A percentile compares a stretch with the other conserved stretches of the same genome.
These are phyloP conservation scores for Toxoplasma gondii DNA, from an alignment of 169 alveolate species.

Conservation along the genomic window DNA sequence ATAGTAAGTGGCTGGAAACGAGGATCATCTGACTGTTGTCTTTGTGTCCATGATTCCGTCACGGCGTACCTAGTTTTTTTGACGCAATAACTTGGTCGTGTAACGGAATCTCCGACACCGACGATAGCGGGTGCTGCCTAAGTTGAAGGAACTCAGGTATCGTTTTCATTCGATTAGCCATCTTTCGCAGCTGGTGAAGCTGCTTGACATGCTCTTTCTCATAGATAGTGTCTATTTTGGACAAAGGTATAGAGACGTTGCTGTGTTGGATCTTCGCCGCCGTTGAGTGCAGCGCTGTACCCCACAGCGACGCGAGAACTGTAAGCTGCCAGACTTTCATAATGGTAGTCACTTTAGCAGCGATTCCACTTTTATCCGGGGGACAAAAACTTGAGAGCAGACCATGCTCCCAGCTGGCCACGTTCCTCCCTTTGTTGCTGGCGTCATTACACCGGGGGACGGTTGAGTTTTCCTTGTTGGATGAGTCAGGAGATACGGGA, in stretches of 20 bases:
- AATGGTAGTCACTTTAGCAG: background rate
- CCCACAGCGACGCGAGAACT: background rate
- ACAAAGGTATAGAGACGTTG: constrained; percentile 32
- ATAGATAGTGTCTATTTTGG: constrained; percentile 21
- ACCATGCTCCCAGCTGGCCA: too few relatives aligned
- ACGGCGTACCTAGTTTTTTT: constrained; percentile 47
- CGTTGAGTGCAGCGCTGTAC: background rate
- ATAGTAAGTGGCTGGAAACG: constrained; percentile 63
- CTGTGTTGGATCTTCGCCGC: constrained; percentile 50
- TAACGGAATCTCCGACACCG: constrained; percentile 59
- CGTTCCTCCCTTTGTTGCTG: too few relatives aligned
- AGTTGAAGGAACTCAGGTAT: constrained; percentile 44
- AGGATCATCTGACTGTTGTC: background rate
- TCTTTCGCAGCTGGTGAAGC: constrained; percentile 31
- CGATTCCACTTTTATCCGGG: background rate
- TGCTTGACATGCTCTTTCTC: constrained; percentile 58
- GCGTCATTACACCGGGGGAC: too few relatives aligned
- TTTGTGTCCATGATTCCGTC: background rate
- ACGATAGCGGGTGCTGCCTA: constrained; percentile 40
- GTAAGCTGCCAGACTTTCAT: background rate
- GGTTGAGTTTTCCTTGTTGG: too few relatives aligned
- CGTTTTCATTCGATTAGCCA: background rate
- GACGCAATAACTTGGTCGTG: constrained; percentile 69
- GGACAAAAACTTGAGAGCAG: background rate
- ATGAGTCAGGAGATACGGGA: too few relatives aligned